phyloP scores from a whole-genome alignment of 2,329 filamentous ascomycete species.

The Davidsoniella eucalypti region DNA sequence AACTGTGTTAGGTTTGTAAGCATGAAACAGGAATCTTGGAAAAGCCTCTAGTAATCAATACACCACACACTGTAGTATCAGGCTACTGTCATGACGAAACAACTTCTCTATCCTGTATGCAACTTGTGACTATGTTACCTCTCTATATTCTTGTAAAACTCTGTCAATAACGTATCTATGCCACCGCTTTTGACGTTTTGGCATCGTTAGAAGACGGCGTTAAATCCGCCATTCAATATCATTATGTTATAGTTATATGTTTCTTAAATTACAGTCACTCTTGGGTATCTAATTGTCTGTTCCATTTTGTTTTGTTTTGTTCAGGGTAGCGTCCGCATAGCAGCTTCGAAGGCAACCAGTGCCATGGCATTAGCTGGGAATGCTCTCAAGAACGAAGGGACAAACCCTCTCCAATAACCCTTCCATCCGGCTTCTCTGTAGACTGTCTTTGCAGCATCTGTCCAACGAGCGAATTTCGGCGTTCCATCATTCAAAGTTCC shows the following conservation, averaged over 20 bases:
- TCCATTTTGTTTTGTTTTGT: background rate
- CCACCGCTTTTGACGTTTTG: background rate
- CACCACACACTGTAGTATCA: background rate
- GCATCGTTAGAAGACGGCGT: too few relatives aligned
- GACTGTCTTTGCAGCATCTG: conserved; percentile 60
- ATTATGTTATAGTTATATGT: background rate
- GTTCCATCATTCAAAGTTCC: conserved; percentile 49
- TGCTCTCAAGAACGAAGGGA: conserved; percentile 83
- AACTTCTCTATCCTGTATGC: too few relatives aligned
- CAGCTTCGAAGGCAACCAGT: conserved; percentile 79
- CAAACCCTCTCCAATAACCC: conserved; percentile 85
- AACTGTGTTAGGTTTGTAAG: too few relatives aligned
- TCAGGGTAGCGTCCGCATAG: conserved; percentile 52
- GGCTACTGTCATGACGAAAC: too few relatives aligned
- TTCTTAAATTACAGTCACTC: background rate
- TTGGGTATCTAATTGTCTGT: background rate
- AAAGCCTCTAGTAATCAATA: background rate
- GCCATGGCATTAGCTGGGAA: conserved; percentile 95
- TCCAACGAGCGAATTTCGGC: conserved; percentile 58
- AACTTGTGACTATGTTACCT: too few relatives aligned
- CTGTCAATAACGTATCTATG: background rate
- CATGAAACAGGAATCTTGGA: too few relatives aligned
- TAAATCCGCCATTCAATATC: background rate
- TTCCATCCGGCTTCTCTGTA: conserved; percentile 58
- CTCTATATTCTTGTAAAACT: too few relatives aligned